Evolutionary conservation across 768 basidiomycete genomes (phyloP), one percentile per base, ranked within the genome.

Genomic region (Hortiboletus campestris): DNA sequence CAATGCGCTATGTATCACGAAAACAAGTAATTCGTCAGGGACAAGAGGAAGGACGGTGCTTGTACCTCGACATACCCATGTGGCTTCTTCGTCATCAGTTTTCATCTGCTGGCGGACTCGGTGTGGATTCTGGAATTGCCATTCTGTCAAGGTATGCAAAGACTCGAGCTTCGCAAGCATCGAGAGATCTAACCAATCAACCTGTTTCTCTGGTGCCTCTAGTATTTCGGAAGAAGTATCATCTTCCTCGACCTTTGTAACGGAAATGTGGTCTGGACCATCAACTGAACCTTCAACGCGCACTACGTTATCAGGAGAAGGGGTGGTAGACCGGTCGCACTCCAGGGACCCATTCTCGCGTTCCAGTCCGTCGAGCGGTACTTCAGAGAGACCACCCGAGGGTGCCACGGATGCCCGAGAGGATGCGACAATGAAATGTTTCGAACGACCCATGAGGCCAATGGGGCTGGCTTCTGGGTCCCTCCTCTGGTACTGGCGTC

Each of bases 51-150:
- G 14, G 17, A 42, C 44, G 36, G 17, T 19, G n/a, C 2, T 16
- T 6, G 7, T 4, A 38, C 13, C 32, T 35, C 12, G 10, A 75
- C 87, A 61, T 53, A 90, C 92, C 92, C 92, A 94, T 32, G 80
- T 73, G 25, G 86, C 88, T 52, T 76, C 74, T 41, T 92, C 91
- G 57, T 91, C 90, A 53, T 91, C 91, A 48, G 76, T 81, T 64
- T 83, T 88, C 89, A 93, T 91, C 45, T 88, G 71, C 42, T 76
- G 78, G 55, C 90, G 78, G 20, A 94, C 63, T 51, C 87, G 79
- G 49, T 78, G 77, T 6, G 89, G 82, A 64, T 90, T 89, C 56
- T 91, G 85, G 59, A 94, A 92, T 63, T 91, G 89, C 92, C 92
- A 94, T 72, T 94, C 92, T 29, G 79, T 80, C 46, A 94, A 73